Evolutionary conservation across 257 asterid species (phyloP), one percentile per base, ranked within the genome.

Genomic region (Nicotiana undulata): DNA sequence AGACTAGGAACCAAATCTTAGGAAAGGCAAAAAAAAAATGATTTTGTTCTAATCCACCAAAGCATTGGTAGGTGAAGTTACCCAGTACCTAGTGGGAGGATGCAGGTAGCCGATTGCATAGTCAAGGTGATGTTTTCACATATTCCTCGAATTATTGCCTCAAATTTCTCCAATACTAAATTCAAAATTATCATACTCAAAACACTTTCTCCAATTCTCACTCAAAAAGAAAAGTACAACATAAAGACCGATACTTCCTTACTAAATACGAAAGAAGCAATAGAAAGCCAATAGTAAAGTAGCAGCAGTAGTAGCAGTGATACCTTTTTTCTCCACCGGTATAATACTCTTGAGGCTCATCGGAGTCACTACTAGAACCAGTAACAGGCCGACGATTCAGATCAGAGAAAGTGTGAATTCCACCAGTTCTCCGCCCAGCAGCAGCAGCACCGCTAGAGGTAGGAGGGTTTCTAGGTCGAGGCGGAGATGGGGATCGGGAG

Each of bases 251-350:
- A 11, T 70, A 2, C 58, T 68, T 40, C 20, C 12, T 20, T 5
- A 70, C 31, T n/a, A 10, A 67, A n/a, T 37, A 34, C 10, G 10
- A 5, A 67, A 9, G 55, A 67, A 67, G 76, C 31, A 67, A 5
- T 37, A n/a, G 31, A 70, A 20, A 70, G 3, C 20, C 2, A 70
- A 13, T 13, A 72, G 15, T 22, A 46, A 40, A 40, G 55, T 11
- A 22, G 7, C 77, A 70, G 13, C 22, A 20, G n/a, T 6, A 40
- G 6, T 51, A 68, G 18, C 8, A 51, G 24, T 11, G 1, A 12
- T 76, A 94, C 98, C 98, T 94, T 87, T 91, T 92, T 76, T 92
- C 91, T 3, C 98, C 97, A 24, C 98, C 97, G 9, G 97, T 89
- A 67, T 92, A 91, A 82, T 88, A 92, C 87, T 89, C 97, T 86